Base-by-base conservation (phyloP, 1,284 basidiomycete genomes). In the Leccinum pseudoinsigne region DNA sequence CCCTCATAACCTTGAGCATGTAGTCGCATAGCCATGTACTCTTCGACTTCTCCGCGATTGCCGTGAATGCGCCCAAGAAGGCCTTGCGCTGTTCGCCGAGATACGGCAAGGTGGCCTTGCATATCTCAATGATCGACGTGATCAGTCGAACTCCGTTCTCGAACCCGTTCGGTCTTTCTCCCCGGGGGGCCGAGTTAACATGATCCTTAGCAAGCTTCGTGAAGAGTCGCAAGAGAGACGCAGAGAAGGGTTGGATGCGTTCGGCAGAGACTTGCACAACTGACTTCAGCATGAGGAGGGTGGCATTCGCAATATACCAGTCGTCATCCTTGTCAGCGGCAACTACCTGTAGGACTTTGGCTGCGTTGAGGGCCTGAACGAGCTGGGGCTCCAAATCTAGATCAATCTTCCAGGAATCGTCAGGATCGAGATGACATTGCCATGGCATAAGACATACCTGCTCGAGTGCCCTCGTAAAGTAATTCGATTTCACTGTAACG, bases 11-110 rank as follows among this genome's bases (percentile, higher is more conserved):
- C 61, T 95, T 90, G 23, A 99, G 84, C 68, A 98, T 85, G 74
- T 93, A 96, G 11, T 87, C 87, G 74, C 94, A 96, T 1, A 99
- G 83, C 23, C 23, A 23, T 23, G 23, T 23, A 23, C 23, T 23
- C 70, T 92, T 89, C n/a, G 95, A 97, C 75, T 96, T 95, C 71
- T 98, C 97, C 51, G 96, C 89, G 38, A 99, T 83, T 57, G 90
- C 87, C 18, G 90, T 87, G 60, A 98, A 84, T 4, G 84, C 83
- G 61, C 80, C 89, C 58, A 97, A 80, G 64, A 98, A 83, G 79
- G 87, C 88, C 64, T 85, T 83, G 54, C 90, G 82, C 67, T 90
- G 87, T 45, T 94, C 91, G 6, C 84, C 87, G 16, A 93, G 82
- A 66, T 84, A 84, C 5, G 83, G 80, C 23, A 91, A 81, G 4